These are phyloP conservation scores for Danielia oregonensis DNA, from an alignment of 805 yeast species.

Conservation along the genomic window DNA sequence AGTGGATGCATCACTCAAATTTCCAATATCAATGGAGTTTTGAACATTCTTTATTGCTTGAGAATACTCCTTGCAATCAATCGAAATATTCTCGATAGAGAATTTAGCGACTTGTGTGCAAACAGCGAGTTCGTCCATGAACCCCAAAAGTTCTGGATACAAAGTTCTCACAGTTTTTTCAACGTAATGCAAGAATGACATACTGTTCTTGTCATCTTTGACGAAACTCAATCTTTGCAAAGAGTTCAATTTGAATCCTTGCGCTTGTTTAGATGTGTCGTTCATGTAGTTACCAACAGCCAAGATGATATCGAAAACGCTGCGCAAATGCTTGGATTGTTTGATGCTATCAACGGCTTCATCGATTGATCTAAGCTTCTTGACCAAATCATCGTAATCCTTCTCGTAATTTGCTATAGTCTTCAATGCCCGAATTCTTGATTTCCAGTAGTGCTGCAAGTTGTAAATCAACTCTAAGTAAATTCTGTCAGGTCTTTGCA, in stretches of 20 bases:
- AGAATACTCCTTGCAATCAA: constrained; percentile 55
- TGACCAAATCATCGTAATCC: constrained; percentile 70
- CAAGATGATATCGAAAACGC: constrained; percentile 61
- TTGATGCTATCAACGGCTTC: constrained; percentile 53
- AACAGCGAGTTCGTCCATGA: constrained; percentile 56
- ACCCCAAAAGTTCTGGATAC: constrained; percentile 60
- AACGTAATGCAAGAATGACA: constrained; percentile 71
- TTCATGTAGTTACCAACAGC: constrained; percentile 81
- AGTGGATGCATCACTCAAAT: constrained; percentile 56
- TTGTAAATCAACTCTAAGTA: constrained; percentile 81
- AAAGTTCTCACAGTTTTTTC: constrained; percentile 63
- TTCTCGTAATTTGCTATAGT: constrained; percentile 67
- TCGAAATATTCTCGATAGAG: constrained; percentile 58
- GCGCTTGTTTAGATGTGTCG: constrained; percentile 60
- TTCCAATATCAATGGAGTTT: constrained; percentile 56
- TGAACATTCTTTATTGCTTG: constrained; percentile 49
- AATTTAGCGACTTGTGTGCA: constrained; percentile 54
- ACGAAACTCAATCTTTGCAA: constrained; percentile 66
- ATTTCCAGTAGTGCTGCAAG: constrained; percentile 84
- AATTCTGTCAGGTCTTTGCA: constrained; percentile 84
- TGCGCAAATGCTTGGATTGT: constrained; percentile 50
- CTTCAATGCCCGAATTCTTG: constrained; percentile 80
- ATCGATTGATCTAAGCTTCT: constrained; percentile 62
- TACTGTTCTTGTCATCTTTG: constrained; percentile 65
- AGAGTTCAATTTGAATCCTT: constrained; percentile 68